Evolutionary conservation across 768 basidiomycete species (phyloP), one percentile per base, ranked within the genome.

Genomic region (Mrakia gelida): DNA sequence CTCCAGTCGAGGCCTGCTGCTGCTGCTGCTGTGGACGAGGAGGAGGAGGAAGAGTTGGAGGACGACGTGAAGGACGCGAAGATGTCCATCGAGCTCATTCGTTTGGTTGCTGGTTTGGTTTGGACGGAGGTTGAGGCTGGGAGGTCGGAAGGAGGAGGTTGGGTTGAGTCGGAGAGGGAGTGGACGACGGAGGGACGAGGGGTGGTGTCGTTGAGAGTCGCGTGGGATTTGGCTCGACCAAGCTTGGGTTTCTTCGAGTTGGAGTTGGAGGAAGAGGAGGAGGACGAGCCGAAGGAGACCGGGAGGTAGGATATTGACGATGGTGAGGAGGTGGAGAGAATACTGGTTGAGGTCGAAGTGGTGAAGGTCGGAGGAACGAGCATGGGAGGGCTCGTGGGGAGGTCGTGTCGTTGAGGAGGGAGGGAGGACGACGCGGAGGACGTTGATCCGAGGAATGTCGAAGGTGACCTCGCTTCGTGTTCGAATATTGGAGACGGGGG

Each of bases 291-390:
- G 38, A 70, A 41, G 21, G 67, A 41, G 41, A 70, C 67, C 2
- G 67, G 67, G 13, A 70, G 34, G 67, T 70, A 70, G 26, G 67
- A 41, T 2, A n/a, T n/a, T 41, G 41, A 26, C 13, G 67, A 41
- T 41, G 67, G 67, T 11, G 67, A 70, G 26, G 67, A 70, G 4
- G 67, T 70, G 34, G 67, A 70, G 34, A 70, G 38, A 41, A 70
- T 70, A 38, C 18, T 23, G 21, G 67, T 70, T 10, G 67, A 70
- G 2, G 67, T 70, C 10, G 67, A 41, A 3, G 67, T 41, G 26
- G 67, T 16, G 38, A 73, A 61, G 34, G 54, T 32, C 1, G 72
- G 72, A 23, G 72, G 54, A 30, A 30, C 34, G 56, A 41, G 34
- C 72, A 61, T 59, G 4, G 72, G 72, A 18, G 56, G 54, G 15